Evolutionary conservation across 345 rosid species (phyloP), one percentile per base, ranked within the genome.

Genomic region (Orychophragmus violaceus): DNA sequence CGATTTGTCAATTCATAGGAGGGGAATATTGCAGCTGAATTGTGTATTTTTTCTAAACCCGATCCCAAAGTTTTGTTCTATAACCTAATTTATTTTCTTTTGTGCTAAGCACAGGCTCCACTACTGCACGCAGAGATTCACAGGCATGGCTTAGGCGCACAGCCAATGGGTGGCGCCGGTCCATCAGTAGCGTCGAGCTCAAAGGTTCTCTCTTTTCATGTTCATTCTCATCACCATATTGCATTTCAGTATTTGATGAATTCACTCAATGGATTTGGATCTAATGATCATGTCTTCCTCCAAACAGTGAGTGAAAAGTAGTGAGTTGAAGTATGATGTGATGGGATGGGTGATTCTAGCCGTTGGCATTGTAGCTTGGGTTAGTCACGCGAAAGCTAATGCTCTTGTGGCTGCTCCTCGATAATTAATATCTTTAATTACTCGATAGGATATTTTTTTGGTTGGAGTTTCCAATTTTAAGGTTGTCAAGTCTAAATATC

Each of bases 271-370:
- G 16, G 28, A n/a, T 42, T 16, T 61, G 36, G 52, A 28, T 14
- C 53, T 59, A n/a, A n/a, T n/a, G 45, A 41, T 41, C 21, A 4
- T 56, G 48, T 69, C 30, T 18, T n/a, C 1, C 7, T 10, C 16
- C 3, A 11, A 51, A 52, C 71, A 87, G 93, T 66, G 27, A 13
- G 45, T 68, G 79, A 80, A 81, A 66, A 80, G 72, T 74, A 83
- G 77, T 57, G 91, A 90, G 78, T 59, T 82, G 55, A 87, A 72
- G 72, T 93, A 93, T 23, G 96, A 93, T 75, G 75, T 86, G 64
- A 76, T 79, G 41, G 96, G 97, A 35, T 88, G 96, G 97, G 78
- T 90, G 37, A 85, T 90, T 76, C 86, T 93, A 21, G 97, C 87
- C 14, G 83, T 86, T 9, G 97, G 98, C 14, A 55, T 90, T 63